These are phyloP conservation scores for Globisporangium camurandrum DNA, from an alignment of 352 stramenopile species.

Conservation along the genomic window DNA sequence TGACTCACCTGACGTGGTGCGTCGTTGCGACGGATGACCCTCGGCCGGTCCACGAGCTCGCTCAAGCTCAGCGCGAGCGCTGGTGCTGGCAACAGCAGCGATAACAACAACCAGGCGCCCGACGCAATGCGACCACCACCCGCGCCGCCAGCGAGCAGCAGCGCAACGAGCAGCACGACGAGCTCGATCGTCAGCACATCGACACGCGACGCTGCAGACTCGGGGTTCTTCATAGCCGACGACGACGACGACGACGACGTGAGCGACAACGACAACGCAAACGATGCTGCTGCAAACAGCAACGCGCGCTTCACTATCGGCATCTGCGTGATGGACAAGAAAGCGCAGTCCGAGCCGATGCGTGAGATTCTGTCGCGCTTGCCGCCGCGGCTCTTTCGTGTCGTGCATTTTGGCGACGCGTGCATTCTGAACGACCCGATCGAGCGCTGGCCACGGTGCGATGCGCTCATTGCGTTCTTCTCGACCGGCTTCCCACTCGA, in stretches of 20 bases:
- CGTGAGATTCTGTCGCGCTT: constrained; percentile 92
- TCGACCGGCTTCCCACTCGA: constrained; percentile 96
- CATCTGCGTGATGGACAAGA: constrained; percentile 99
- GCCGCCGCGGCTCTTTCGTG: constrained; percentile 85
- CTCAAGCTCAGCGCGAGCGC: constrained; percentile 5
- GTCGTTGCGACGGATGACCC: constrained; percentile 9
- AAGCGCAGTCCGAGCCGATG: constrained; percentile 94
- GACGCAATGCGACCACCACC: constrained; percentile 4
- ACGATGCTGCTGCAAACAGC: background rate
- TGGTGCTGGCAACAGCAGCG: background rate
- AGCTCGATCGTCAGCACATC: background rate
- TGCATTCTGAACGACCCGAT: constrained; percentile 93
- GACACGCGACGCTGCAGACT: background rate
- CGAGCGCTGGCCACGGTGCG: constrained; percentile 90
- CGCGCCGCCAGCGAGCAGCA: background rate
- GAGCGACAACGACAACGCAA: constrained; percentile 1
- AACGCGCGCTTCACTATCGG: constrained; percentile 69
- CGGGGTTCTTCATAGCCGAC: constrained; percentile 12
- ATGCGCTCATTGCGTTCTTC: constrained; percentile 98
- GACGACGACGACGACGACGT: constrained; percentile 9
- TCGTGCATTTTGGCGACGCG: constrained; percentile 97
- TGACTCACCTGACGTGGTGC: too few species aligned
- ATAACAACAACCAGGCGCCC: constrained; percentile 12
- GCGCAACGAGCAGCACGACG: background rate
- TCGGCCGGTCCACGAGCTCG: constrained; percentile 9